These are phyloP conservation scores for Coniophora puteana DNA, from an alignment of 1,284 basidiomycete genomes.

Conservation along the genomic window DNA sequence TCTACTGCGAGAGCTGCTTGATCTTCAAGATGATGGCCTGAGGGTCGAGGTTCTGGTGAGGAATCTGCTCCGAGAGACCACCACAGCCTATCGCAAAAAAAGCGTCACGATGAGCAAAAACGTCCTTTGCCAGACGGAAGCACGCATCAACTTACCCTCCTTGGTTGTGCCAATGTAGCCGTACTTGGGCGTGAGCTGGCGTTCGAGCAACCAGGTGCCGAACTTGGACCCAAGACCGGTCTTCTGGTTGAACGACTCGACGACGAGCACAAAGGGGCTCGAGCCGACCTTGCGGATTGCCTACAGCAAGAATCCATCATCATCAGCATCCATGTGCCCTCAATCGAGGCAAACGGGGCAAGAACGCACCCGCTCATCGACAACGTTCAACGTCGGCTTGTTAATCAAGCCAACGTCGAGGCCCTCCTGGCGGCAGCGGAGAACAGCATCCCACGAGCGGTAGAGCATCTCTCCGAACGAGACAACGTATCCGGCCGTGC, in stretches of 20 bases:
- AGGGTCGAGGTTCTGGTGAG: constrained; percentile 69
- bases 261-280: constrained; percentile 75
- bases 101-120: neutral
- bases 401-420: constrained; percentile 80
- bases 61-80: constrained; percentile 80
- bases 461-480: constrained; percentile 82
- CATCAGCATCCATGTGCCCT: too few species aligned
- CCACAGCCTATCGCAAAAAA: constrained; percentile 48
- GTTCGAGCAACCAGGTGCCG: constrained; percentile 82
- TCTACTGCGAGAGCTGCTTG: constrained; percentile 40
- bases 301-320: constrained; percentile 28
- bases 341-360: neutral
- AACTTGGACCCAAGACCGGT: constrained; percentile 80
- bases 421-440: constrained; percentile 65
- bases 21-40: constrained; percentile 70
- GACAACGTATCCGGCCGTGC: constrained; percentile 73
- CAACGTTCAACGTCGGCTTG: constrained; percentile 77
- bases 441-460: constrained; percentile 75
- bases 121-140: neutral
- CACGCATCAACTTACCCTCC: constrained; percentile 47
- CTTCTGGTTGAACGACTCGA: constrained; percentile 84
- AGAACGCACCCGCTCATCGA: constrained; percentile 66
- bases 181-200: constrained; percentile 74
- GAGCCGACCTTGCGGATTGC: constrained; percentile 66
- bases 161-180: constrained; percentile 77